A percentile compares a stretch with the other conserved stretches of the same genome.
phyloP scores from a whole-genome alignment of 2,329 filamentous ascomycete species.

The Allantophomopsis lycopodina region DNA sequence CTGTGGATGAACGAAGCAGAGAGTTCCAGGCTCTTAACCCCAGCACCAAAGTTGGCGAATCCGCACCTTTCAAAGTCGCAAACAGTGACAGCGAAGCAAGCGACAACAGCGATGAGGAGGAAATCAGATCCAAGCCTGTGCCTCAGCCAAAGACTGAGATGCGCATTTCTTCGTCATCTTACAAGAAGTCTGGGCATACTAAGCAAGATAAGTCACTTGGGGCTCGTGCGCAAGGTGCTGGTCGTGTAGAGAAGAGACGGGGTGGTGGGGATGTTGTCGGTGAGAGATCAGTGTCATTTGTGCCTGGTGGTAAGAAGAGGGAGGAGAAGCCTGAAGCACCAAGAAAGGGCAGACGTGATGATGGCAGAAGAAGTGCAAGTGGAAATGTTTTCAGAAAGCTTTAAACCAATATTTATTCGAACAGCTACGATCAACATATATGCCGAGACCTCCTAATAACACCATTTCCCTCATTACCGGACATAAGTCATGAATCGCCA shows the following conservation, averaged over 20 bases:
- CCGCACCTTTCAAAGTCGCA: constrained; percentile 21
- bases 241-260: constrained; percentile 29
- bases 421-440: neutral
- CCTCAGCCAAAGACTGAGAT: constrained; percentile 28
- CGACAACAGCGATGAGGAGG: constrained; percentile 28
- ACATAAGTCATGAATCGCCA: neutral
- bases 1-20: constrained; percentile 74
- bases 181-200: constrained; percentile 40
- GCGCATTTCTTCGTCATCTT: constrained; percentile 57
- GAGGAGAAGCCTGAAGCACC: constrained; percentile 17
- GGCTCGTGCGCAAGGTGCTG: constrained; percentile 35
- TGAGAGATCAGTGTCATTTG: constrained; percentile 60
- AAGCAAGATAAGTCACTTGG: constrained; percentile 41
- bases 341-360: constrained; percentile 15
- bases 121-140: constrained; percentile 17
- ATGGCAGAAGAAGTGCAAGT: constrained; percentile 55
- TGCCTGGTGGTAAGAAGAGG: constrained; percentile 43
- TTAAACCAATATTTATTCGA: constrained; percentile 20
- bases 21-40: constrained; percentile 88
- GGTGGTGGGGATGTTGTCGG: constrained; percentile 37
- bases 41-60: constrained; percentile 44
- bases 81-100: constrained; percentile 21
- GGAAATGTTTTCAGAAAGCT: constrained; percentile 61
- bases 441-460: constrained; percentile 3
- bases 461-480: neutral